phyloP scores from a whole-genome alignment of 176 grass and related monocot species.

The Metroxylon sagu region DNA sequence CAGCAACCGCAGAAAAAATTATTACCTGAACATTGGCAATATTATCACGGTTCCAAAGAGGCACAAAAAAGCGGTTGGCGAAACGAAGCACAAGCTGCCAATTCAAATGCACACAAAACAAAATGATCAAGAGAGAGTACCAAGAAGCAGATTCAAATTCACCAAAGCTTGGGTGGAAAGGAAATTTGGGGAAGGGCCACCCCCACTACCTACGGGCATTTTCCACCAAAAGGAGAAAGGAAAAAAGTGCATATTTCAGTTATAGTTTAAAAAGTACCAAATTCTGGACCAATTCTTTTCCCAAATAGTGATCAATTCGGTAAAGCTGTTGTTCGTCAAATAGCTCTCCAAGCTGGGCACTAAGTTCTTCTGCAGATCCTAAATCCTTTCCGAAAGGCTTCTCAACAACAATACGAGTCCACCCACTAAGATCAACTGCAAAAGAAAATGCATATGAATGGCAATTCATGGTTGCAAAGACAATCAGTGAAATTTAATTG shows the following conservation, averaged over 20 bases:
- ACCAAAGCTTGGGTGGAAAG: not conserved
- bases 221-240: too few relatives aligned
- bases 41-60: conserved; percentile 91
- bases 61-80: conserved; percentile 82
- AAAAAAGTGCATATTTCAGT: too few relatives aligned
- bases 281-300: conserved; percentile 94
- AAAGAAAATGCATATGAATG: conserved; percentile 11
- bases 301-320: conserved; percentile 93
- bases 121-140: not conserved
- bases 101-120: conserved; percentile 8
- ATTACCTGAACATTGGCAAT: conserved; percentile 87
- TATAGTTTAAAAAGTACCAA: conserved; percentile 40
- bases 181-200: too few relatives aligned
- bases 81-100: conserved; percentile 88
- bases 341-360: conserved; percentile 71
- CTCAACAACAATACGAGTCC: conserved; percentile 91
- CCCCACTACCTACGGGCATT: too few relatives aligned
- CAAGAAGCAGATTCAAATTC: conserved; percentile 1
- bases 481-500: not conserved
- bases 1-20: not conserved
- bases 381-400: conserved; percentile 95
- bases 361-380: conserved; percentile 78
- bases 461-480: conserved; percentile 6
- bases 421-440: conserved; percentile 56
- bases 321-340: conserved; percentile 83